Evolutionary conservation across 2,329 filamentous ascomycete genomes (phyloP), one percentile per base, ranked within the genome.

Genomic region (Leptographium procerum): DNA sequence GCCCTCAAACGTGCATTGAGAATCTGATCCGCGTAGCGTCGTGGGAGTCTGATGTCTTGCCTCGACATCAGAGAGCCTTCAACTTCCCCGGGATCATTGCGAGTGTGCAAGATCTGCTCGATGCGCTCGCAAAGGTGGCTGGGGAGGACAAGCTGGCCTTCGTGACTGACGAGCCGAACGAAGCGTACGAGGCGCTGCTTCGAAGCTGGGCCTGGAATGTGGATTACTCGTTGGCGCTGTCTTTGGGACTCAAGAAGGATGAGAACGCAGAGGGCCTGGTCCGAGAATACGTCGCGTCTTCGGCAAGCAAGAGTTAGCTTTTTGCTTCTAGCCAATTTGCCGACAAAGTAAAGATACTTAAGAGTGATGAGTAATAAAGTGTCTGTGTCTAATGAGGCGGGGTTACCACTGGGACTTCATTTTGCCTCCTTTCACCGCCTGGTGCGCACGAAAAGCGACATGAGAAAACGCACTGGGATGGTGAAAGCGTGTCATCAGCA

Each of bases 131-230:
- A 55, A 75, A 74, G 63, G 72, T 81, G 51, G 82, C 78, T 11
- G 82, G 82, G 1, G 72, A 75, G 67, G 78, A 84, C 55, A 77
- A 74, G 66, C 65, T 83, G 64, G 69, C 69, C 57, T 69, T 80
- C 16, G 69, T 85, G 22, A 74, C 71, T 64, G 82, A 85, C 68
- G 77, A 77, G 68, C 76, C 74, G 59, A 76, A 82, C 64, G 73
- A 74, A 33, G 76, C 71, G 28, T 71, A 80, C 60, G 81, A 83
- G 69, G 72, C 73, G 62, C 82, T 86, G 59, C 69, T 86, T 67
- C 74, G 80, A 62, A 81, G 80, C 60, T 85, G 83, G 83, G 77
- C 80, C 13, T 75, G 77, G 60, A 76, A 78, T 58, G 78, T 84
- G 64, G 79, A 84, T 64, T 78, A 78, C 48, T 70, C 66, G 10